Evolutionary conservation across 2,329 filamentous ascomycete genomes (phyloP), one percentile per base, ranked within the genome.

Genomic region (Lachnellula hyalina): DNA sequence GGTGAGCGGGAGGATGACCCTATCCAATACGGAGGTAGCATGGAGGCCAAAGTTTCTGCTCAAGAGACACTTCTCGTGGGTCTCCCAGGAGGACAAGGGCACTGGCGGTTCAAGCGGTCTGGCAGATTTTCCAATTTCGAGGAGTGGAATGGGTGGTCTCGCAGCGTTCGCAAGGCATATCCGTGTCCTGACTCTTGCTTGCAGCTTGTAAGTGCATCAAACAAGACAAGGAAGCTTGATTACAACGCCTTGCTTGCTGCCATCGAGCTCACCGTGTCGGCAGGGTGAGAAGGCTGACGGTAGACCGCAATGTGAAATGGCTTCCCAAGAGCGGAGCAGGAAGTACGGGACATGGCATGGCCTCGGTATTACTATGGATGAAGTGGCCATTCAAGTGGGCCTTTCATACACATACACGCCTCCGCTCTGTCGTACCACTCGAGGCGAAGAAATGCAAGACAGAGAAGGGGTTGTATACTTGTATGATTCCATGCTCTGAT

Each of bases 1-100:
- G 54, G 35, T 53, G 49, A 48, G 51, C 53, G 54, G 51, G 51
- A 51, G 36, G 52, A 56, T 59, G 35, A 46, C 49, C 41, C 35
- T 40, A 40, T 58, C 51, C 52, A 54, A 59, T 57, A 53, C 54
- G 52, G 51, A 53, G 19, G n/a, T 45, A 46, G 44, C 46, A 14
- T 53, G 51, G 45, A 51, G 25, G 38, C 45, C n/a, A 19, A 49
- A 21, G 23, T 46, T 40, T 49, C 38, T 25, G 5, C 23, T 53
- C 32, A 11, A 21, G 44, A 23, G 35, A n/a, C 38, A 28, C 34
- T 53, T 28, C 36, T 53, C 36, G 46, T 45, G 45, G 36, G 34
- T 38, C 19, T 35, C 40, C 51, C 14, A 19, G 11, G 40, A 19
- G 40, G 40, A 46, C 47, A 49, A 51, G 42, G 52, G 48, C 44